Evolutionary conservation across 2,329 filamentous ascomycete genomes (phyloP).

Genomic region (Mollisia scopiformis): DNA sequence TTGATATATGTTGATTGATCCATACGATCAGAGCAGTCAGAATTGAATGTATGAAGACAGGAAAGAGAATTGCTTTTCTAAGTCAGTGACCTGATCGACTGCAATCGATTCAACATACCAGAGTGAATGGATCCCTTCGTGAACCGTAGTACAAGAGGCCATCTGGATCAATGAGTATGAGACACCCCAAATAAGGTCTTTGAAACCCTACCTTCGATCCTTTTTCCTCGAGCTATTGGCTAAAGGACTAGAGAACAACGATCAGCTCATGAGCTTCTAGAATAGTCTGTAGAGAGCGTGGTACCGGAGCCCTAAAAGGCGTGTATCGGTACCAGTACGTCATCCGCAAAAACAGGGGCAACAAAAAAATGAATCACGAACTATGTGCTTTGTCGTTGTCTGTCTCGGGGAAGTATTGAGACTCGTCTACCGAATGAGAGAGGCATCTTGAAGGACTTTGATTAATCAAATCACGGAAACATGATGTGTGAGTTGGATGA

Average conservation of each 20-base stretch:
- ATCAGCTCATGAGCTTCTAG: slow-evolving; percentile 15
- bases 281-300: neutral
- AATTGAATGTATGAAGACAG: slow-evolving; percentile 58
- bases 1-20: slow-evolving; percentile 53
- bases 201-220: slow-evolving; percentile 30
- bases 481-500: neutral
- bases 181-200: neutral
- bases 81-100: neutral
- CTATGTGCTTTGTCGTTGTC: slow-evolving; percentile 20
- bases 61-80: slow-evolving; percentile 52
- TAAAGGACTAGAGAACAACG: slow-evolving; percentile 28
- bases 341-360: neutral
- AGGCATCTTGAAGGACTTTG: slow-evolving; percentile 23
- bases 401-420: slow-evolving; percentile 26
- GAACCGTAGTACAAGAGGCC: slow-evolving; percentile 66
- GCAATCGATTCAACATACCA: slow-evolving; percentile 22
- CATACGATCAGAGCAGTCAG: slow-evolving; percentile 63
- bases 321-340: neutral
- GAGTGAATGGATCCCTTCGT: slow-evolving; percentile 65
- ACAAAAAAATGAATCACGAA: slow-evolving; percentile 3
- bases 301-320: neutral
- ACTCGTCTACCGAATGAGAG: slow-evolving; percentile 22
- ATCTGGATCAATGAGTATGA: slow-evolving; percentile 40
- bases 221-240: slow-evolving; percentile 35
- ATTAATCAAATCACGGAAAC: neutral